phyloP scores from a whole-genome alignment of 2,329 filamentous ascomycete genomes.

The Colletotrichum orchidophilum region DNA sequence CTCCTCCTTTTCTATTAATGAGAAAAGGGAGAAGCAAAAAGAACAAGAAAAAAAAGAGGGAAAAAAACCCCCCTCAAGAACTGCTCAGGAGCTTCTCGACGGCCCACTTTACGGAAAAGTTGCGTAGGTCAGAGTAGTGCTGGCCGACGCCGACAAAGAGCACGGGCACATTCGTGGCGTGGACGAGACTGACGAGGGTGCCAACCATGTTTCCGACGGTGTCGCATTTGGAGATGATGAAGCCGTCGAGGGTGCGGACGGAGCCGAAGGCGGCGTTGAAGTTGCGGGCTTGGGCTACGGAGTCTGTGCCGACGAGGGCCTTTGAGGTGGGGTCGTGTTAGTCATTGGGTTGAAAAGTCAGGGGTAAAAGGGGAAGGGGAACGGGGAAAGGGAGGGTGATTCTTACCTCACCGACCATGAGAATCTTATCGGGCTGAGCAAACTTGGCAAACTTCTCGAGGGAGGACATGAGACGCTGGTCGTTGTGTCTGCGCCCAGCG shows the following conservation, averaged over 20 bases:
- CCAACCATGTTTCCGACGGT: slow-evolving; percentile 99
- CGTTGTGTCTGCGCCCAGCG: slow-evolving; percentile 93
- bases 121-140: slow-evolving; percentile 74
- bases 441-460: slow-evolving; percentile 98
- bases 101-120: slow-evolving; percentile 76
- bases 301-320: slow-evolving; percentile 94
- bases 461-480: slow-evolving; percentile 93
- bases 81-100: slow-evolving; percentile 71
- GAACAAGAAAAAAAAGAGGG: background rate
- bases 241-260: slow-evolving; percentile 85
- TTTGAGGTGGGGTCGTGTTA: slow-evolving; percentile 39
- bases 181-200: slow-evolving; percentile 95
- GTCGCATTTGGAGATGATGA: slow-evolving; percentile 98
- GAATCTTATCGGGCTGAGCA: slow-evolving; percentile 95
- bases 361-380: background rate
- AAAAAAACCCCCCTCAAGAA: slow-evolving; percentile 43
- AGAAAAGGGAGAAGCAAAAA: too few species aligned
- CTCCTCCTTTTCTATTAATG: too few species aligned
- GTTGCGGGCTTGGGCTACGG: slow-evolving; percentile 93
- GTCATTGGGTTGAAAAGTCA: background rate
- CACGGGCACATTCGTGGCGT: slow-evolving; percentile 95
- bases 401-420: slow-evolving; percentile 81
- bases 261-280: slow-evolving; percentile 94
- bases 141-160: slow-evolving; percentile 85
- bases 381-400: background rate